Base-by-base conservation (phyloP, 2,329 filamentous ascomycete genomes). In the Cadophora sp. region DNA sequence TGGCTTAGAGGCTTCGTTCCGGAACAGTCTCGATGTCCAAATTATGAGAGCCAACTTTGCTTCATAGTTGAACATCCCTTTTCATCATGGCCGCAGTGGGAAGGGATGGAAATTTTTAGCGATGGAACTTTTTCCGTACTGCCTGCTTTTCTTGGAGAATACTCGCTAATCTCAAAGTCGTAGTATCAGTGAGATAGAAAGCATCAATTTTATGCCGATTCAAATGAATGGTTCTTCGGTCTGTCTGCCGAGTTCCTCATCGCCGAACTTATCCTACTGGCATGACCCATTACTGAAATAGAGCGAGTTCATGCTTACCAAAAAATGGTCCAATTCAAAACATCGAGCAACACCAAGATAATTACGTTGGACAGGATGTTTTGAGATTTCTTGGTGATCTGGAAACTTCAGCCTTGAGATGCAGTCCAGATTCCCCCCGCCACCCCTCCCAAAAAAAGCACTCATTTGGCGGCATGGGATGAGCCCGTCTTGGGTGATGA, bases 401-500 rank as follows among this genome's bases (percentile, higher is more conserved):
- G 51, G 51, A 31, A 58, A 56, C 31, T 56, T 34, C 26, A 50
- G 62, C 26, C 62, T 58, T 58, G n/a, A 50, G 19, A 26, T 58
- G 50, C 50, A 48, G 51, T 34, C 9, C 22, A n/a, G 19, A 59
- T n/a, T n/a, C n/a, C n/a, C n/a, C n/a, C n/a, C n/a, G n/a, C n/a
- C n/a, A n/a, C n/a, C n/a, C n/a, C 22, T 24, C 3, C 24, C 26
- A 26, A 34, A n/a, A 4, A 24, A 40, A 19, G 24, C 43, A 37
- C 27, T 55, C n/a, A 8, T 29, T 14, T 37, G 27, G 9, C 51
- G 27, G 26, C 55, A 24, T 37, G 55, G 31, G 55, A 40, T 6
- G 16, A 37, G 16, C 14, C 55, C 55, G 19, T 19, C 31, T 58
- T 37, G 55, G 55, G 2, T 37, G 8, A 34, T 22, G 19, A 2